Base-by-base conservation (phyloP, 306 rosid species). In the Quercus glauca region DNA sequence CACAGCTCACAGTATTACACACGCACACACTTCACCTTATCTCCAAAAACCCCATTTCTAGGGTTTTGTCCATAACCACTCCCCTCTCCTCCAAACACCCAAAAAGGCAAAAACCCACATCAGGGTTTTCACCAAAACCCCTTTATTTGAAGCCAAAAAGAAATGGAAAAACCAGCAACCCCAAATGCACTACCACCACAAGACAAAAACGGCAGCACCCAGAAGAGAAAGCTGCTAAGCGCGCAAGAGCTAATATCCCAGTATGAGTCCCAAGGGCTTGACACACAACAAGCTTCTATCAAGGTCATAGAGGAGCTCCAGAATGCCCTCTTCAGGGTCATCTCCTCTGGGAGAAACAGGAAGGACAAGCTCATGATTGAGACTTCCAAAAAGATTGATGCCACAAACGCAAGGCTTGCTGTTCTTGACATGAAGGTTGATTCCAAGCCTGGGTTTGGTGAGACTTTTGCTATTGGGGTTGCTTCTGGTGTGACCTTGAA, bases 271-370 rank as follows among this genome's bases (percentile, higher is more conserved):
- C 91, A 91, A 71, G 98, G 99, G 4, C 83, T 92, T 35, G 93
- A 85, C 41, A 61, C 89, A 12, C 80, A 82, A 0, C 89, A 89
- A 20, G 99, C 98, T 19, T 90, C 97, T 4, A 29, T 85, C n/a
- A 95, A 89, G 87, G 98, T 92, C 4, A 92, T 95, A 4, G 98
- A 92, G 20, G 99, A 95, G 86, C 92, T 95, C 20, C 98, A 95
- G 78, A 80, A 76, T 9, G 93, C 99, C 2, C 84, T 95, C 26
- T 88, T 89, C 58, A 79, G 89, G 55, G 87, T 93, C 12, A 87
- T 91, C 68, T 81, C 97, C 41, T 91, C 99, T 10, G 87, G 92
- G 5, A 88, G 87, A 74, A 97, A 90, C 59, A 91, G 75, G 74
- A 88, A 90, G 29, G 97, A 88, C 55, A 88, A 75, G 86, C 29